phyloP scores from a whole-genome alignment of 2,329 filamentous ascomycete genomes.

The Trichoderma atroviride region DNA sequence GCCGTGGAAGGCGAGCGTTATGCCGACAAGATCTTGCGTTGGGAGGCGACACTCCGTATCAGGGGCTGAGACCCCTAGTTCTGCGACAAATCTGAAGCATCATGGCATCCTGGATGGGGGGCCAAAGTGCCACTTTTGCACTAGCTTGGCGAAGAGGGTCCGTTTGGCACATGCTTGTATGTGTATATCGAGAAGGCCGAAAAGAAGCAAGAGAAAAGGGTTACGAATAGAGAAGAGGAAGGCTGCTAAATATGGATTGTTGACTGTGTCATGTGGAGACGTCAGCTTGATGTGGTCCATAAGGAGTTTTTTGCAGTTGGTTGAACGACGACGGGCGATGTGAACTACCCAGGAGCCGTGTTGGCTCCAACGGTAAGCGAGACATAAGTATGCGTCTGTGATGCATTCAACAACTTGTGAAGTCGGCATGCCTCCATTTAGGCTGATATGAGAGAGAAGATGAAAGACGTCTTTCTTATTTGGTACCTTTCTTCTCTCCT shows the following conservation, averaged over 20 bases:
- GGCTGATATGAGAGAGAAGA: not conserved
- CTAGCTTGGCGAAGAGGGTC: conserved; percentile 6
- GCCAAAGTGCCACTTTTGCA: conserved; percentile 27
- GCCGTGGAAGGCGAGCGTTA: conserved; percentile 24
- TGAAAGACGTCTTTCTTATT: not conserved
- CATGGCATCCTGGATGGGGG: conserved; percentile 29
- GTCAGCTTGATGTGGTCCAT: not conserved
- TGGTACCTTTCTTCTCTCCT: not conserved
- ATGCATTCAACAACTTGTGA: not conserved
- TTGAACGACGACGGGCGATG: not conserved
- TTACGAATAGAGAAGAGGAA: not conserved
- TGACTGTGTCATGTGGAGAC: not conserved
- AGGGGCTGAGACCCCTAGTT: conserved; percentile 41
- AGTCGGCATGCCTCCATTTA: not conserved
- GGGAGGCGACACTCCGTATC: conserved; percentile 30
- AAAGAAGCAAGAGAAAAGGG: not conserved
- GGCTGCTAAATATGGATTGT: not conserved
- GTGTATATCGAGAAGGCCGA: not conserved
- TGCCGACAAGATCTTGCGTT: conserved; percentile 15
- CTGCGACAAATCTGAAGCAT: conserved; percentile 55
- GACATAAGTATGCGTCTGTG: not conserved
- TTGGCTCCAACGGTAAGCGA: no score
- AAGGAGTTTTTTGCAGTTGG: not conserved
- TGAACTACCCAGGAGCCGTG: not conserved
- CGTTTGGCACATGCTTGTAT: not conserved